Evolutionary conservation across 768 basidiomycete genomes (phyloP).

Genomic region (Holtermannia corniformis): DNA sequence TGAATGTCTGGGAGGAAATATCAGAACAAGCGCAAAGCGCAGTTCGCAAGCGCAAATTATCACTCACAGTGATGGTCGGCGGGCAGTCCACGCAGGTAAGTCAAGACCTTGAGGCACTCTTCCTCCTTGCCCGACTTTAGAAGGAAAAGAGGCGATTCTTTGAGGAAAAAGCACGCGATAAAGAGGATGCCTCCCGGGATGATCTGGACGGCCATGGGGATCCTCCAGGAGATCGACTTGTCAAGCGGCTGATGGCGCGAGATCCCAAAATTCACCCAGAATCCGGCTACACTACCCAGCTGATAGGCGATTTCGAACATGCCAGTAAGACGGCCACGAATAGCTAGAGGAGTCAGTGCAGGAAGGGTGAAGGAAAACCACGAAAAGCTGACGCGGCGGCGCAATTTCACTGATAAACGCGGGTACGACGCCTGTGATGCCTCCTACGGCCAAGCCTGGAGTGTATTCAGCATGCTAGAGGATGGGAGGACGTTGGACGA

Average conservation of each 20-base stretch:
- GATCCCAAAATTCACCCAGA: slow-evolving; percentile 33
- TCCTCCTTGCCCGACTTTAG: slow-evolving; percentile 22
- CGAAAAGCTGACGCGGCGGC: slow-evolving; percentile 16
- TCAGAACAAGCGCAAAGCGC: no score
- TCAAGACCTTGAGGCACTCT: slow-evolving; percentile 33
- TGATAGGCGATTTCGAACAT: slow-evolving; percentile 50
- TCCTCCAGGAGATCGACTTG: slow-evolving; percentile 29
- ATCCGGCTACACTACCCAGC: slow-evolving; percentile 46
- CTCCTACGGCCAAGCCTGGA: slow-evolving; percentile 44
- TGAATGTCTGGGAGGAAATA: no score
- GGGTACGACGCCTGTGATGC: slow-evolving; percentile 24
- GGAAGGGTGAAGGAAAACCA: no score
- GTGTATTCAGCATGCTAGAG: not conserved
- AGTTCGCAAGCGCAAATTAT: no score
- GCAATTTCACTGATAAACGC: slow-evolving; percentile 44
- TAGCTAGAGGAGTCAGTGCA: no score
- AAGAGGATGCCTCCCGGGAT: slow-evolving; percentile 57
- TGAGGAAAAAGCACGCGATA: slow-evolving; percentile 35
- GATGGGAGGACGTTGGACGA: not conserved
- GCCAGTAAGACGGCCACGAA: slow-evolving; percentile 48
- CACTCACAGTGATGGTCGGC: slow-evolving; percentile 25
- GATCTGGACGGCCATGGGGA: slow-evolving; percentile 44
- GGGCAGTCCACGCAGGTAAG: slow-evolving; percentile 35
- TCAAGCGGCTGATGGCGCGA: slow-evolving; percentile 8
- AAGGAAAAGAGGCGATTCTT: slow-evolving; percentile 37